phyloP scores from a whole-genome alignment of 352 stramenopile genomes.

The Blastocystis sp. region DNA sequence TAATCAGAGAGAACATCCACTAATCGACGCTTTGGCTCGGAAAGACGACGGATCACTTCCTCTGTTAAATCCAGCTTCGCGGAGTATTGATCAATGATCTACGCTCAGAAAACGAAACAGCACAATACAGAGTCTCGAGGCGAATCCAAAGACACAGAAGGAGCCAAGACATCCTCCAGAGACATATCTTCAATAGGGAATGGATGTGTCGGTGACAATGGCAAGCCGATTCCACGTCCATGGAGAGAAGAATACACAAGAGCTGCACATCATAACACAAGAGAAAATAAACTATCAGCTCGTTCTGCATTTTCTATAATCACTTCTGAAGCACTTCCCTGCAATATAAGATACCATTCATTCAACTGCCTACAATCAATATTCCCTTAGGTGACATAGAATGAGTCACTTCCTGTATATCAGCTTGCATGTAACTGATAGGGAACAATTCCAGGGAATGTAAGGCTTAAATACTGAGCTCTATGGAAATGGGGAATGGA shows the following conservation, averaged over 20 bases:
- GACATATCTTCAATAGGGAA: neutral
- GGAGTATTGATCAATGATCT: neutral
- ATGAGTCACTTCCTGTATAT: conserved; percentile 27
- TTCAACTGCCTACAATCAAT: neutral
- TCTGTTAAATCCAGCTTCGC: neutral
- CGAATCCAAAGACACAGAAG: neutral
- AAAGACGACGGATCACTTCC: neutral
- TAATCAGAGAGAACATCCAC: conserved; percentile 23
- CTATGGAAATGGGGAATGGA: neutral
- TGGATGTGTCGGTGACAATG: neutral
- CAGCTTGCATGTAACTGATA: conserved; percentile 7
- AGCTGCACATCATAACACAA: neutral
- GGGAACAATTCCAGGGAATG: neutral
- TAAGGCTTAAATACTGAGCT: neutral
- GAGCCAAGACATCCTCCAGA: neutral
- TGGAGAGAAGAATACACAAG: neutral
- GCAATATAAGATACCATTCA: neutral
- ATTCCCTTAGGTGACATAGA: neutral
- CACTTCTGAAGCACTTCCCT: conserved; percentile 29
- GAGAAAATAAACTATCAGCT: neutral
- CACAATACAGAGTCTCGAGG: neutral
- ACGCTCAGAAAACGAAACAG: neutral
- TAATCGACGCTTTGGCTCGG: neutral
- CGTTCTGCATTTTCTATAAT: neutral
- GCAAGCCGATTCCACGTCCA: neutral